These are phyloP conservation scores for Phytophthora boehmeriae DNA, from an alignment of 352 stramenopile species.

Conservation along the genomic window DNA sequence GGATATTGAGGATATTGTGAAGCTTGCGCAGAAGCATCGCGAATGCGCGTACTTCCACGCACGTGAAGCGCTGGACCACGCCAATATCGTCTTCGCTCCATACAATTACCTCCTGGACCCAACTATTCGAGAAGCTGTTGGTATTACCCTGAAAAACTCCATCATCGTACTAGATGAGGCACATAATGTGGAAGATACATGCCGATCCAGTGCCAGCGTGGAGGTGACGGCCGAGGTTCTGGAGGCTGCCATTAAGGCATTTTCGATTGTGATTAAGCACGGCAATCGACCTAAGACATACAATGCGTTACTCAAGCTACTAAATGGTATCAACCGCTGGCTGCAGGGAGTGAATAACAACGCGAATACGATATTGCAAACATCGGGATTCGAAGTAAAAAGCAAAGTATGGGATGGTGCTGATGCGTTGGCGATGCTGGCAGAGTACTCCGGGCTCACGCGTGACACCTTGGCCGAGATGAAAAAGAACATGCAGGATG, in stretches of 20 bases:
- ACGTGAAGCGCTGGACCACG: slow-evolving; percentile 50
- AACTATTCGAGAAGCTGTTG: slow-evolving; percentile 68
- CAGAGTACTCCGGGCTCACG: slow-evolving; percentile 62
- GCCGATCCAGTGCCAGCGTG: slow-evolving; percentile 74
- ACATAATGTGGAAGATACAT: slow-evolving; percentile 90
- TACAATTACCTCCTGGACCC: slow-evolving; percentile 91
- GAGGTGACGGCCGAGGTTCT: slow-evolving; percentile 69
- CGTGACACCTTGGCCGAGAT: slow-evolving; percentile 50
- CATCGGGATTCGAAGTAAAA: slow-evolving; percentile 73
- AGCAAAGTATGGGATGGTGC: slow-evolving; percentile 71
- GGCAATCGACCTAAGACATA: slow-evolving; percentile 61
- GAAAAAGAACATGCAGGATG: slow-evolving; percentile 48
- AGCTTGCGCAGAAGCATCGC: slow-evolving; percentile 69
- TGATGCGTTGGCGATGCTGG: slow-evolving; percentile 75
- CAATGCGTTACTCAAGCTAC: slow-evolving; percentile 58
- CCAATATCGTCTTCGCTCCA: slow-evolving; percentile 87
- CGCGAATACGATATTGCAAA: slow-evolving; percentile 46
- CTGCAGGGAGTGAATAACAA: slow-evolving; percentile 52
- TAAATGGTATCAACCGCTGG: slow-evolving; percentile 72
- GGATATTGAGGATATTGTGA: slow-evolving; percentile 87
- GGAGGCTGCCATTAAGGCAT: slow-evolving; percentile 59
- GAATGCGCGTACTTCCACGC: slow-evolving; percentile 86
- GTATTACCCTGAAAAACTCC: slow-evolving; percentile 72
- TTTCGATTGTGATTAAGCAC: slow-evolving; percentile 70
- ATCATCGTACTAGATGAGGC: slow-evolving; percentile 88